These are phyloP conservation scores for Neodidymelliopsis sp. DNA, from an alignment of 2,329 filamentous ascomycete species.

Conservation along the genomic window DNA sequence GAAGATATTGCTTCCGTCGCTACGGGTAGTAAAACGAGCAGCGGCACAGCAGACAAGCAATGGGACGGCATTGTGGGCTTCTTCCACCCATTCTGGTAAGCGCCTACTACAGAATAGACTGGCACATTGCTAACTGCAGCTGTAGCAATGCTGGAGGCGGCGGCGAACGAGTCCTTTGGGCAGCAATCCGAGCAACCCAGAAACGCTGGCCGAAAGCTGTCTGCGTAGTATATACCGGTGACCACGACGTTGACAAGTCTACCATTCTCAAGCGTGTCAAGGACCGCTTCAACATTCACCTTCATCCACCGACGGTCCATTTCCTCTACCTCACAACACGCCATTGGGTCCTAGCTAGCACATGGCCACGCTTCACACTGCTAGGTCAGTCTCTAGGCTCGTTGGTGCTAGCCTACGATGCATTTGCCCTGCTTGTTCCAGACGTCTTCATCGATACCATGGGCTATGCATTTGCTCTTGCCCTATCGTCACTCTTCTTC, in stretches of 20 bases:
- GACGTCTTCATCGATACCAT: conserved; percentile 98
- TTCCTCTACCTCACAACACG: conserved; percentile 93
- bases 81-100: conserved; percentile 96
- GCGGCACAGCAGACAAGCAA: conserved; percentile 60
- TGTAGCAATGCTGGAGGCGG: conserved; percentile 91
- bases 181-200: conserved; percentile 90
- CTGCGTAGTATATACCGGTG: conserved; percentile 93
- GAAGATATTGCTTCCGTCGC: conserved; percentile 36
- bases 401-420: conserved; percentile 86
- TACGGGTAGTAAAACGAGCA: background rate
- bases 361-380: conserved; percentile 91
- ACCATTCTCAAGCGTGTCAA: conserved; percentile 80
- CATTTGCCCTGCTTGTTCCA: conserved; percentile 88
- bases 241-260: conserved; percentile 84
- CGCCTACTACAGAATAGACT: background rate
- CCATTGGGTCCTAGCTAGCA: conserved; percentile 83
- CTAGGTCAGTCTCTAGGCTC: conserved; percentile 94
- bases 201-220: conserved; percentile 85
- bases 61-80: conserved; percentile 92
- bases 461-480: conserved; percentile 93
- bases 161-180: conserved; percentile 95
- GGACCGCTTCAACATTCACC: conserved; percentile 87
- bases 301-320: conserved; percentile 81
- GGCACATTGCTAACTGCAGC: conserved; percentile 24
- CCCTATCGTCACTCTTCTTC: conserved; percentile 83